phyloP scores from a whole-genome alignment of 169 alveolate genomes.

The Neospora caninum region DNA sequence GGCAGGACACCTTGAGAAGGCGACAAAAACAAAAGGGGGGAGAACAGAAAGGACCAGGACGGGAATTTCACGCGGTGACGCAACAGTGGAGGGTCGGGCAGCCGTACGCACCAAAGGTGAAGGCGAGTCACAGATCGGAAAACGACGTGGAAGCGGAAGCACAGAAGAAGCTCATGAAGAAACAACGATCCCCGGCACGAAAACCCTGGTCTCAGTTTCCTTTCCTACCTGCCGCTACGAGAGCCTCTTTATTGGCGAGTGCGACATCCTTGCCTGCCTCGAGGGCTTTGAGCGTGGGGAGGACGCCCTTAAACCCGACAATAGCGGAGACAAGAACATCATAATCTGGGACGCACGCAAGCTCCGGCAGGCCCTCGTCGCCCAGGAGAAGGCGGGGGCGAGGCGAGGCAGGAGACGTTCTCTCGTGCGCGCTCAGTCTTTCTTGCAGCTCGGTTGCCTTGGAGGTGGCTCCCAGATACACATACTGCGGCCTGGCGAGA shows the following conservation, averaged over 20 bases:
- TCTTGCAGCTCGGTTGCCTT: background rate
- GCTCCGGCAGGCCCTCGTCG: slow-evolving; percentile 52
- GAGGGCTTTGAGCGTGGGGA: slow-evolving; percentile 85
- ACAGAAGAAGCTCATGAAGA: too few relatives aligned
- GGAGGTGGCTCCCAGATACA: background rate
- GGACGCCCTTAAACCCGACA: slow-evolving; percentile 87
- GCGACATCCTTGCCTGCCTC: slow-evolving; percentile 81
- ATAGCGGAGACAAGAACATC: slow-evolving; percentile 83
- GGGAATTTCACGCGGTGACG: too few relatives aligned
- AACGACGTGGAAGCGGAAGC: too few relatives aligned
- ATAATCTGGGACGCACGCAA: slow-evolving; percentile 72
- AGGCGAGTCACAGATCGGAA: too few relatives aligned
- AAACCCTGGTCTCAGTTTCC: background rate
- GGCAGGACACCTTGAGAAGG: too few relatives aligned
- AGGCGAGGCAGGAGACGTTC: background rate
- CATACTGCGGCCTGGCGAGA: background rate
- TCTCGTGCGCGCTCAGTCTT: background rate
- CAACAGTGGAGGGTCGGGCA: too few relatives aligned
- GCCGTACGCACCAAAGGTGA: too few relatives aligned
- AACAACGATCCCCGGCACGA: too few relatives aligned
- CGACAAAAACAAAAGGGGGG: too few relatives aligned
- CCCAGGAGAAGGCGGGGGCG: slow-evolving; percentile 37
- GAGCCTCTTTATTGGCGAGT: slow-evolving; percentile 87
- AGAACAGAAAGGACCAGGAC: too few relatives aligned
- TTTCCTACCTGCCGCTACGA: slow-evolving; percentile 83